Base-by-base conservation (phyloP, 2,329 filamentous ascomycete genomes). In the Aureobasidium leucospermi region DNA sequence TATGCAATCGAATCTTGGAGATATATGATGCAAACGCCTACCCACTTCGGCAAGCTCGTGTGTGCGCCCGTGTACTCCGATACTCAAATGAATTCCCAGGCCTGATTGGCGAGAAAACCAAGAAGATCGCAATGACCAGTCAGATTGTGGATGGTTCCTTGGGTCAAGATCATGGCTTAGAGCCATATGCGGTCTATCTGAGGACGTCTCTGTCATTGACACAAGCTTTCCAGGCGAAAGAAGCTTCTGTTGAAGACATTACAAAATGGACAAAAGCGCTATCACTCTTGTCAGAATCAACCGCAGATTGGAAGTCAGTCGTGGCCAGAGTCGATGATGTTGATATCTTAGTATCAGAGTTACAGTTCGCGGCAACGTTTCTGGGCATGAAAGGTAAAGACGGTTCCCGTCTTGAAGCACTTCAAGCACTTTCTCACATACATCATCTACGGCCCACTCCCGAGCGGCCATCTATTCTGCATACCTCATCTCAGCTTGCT, bases 381-480 rank as follows among this genome's bases (percentile, higher is more conserved):
- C 74, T 85, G 4, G 79, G 80, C 51, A 79, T 84, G 42, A 79
- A 81, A 59, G 84, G 83, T 1, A 73, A 81, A 34, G 79, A 79
- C 28, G 74, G 78, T 13, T 29, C 13, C 5, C 9, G 43, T n/a
- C 42, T 48, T n/a, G 39, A 58, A 11, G n/a, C 23, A 48, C 55
- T 58, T 9, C 31, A 48, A 28, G n/a, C 19, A 23, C 55, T 58
- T 34, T 58, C 43, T 6, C 55, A 58, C 2, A 15, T 58, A 10
- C 15, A 13, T 13, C 38, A 39, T 58, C 23, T 58, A 1, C 31
- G 10, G 19, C 32, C 43, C 4, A 9, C 13, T 2, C 8, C 9
- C 1, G 43, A 58, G 11, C 32, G 32, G 48, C 41, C 55, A 4
- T 8, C 15, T 19, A 4, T 48, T 2, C 19, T 58, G 42, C 28